A percentile compares a stretch with the other conserved stretches of the same genome.
Conservation (phyloP, 768 basidiomycete genomes). For the Lentinula detonsa region DNA sequence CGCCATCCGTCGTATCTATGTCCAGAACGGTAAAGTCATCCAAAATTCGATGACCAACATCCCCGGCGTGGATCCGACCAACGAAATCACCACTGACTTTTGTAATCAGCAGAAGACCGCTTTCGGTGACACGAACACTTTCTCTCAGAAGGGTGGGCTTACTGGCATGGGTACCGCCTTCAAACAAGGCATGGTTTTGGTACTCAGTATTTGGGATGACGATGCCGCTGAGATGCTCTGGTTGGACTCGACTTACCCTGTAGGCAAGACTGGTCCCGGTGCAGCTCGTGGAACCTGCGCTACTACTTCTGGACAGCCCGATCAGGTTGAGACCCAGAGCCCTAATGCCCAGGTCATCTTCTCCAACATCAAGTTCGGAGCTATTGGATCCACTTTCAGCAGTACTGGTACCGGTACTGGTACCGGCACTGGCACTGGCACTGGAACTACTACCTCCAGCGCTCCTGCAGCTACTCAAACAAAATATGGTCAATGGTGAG, state of each 20-base stretch:
- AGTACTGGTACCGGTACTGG: slow-evolving; percentile 7
- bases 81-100: slow-evolving; percentile 35
- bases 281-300: slow-evolving; percentile 30
- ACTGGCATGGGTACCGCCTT: slow-evolving; percentile 16
- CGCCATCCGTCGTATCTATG: slow-evolving; percentile 37
- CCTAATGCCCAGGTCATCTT: slow-evolving; percentile 23
- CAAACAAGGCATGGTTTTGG: slow-evolving; percentile 25
- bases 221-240: slow-evolving; percentile 30
- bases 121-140: slow-evolving; percentile 33
- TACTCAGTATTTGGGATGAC: slow-evolving; percentile 28
- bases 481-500: slow-evolving; percentile 9
- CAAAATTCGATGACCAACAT: slow-evolving; percentile 31
- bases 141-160: slow-evolving; percentile 26
- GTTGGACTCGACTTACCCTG: slow-evolving; percentile 28
- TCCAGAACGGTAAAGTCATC: slow-evolving; percentile 36
- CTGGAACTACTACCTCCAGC: background rate
- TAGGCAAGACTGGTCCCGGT: slow-evolving; percentile 17
- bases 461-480: slow-evolving; percentile 5
- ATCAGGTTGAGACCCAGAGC: slow-evolving; percentile 22
- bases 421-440: slow-evolving; percentile 7
- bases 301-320: slow-evolving; percentile 26
- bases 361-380: slow-evolving; percentile 34
- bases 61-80: slow-evolving; percentile 20
- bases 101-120: slow-evolving; percentile 24
- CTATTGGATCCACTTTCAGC: slow-evolving; percentile 28